phyloP scores from a whole-genome alignment of 805 yeast genomes.

The Monosporozyma unispora region DNA sequence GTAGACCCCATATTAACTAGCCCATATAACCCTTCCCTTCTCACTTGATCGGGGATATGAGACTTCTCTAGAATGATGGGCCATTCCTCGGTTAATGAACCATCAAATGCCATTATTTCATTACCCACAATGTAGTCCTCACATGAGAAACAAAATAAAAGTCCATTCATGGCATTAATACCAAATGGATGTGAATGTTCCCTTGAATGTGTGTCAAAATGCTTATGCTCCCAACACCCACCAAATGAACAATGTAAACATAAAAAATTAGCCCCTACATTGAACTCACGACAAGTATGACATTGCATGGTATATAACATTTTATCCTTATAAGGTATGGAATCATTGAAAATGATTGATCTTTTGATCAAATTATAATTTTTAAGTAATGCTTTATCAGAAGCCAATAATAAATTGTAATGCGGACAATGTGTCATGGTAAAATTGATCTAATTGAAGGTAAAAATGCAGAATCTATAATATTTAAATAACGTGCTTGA shows the following conservation, averaged over 20 bases:
- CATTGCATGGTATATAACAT: slow-evolving; percentile 21
- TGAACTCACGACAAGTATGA: slow-evolving; percentile 23
- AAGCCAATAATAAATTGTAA: slow-evolving; percentile 24
- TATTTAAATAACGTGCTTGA: neutral
- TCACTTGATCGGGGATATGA: slow-evolving; percentile 31
- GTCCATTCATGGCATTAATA: slow-evolving; percentile 59
- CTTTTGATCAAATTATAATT: slow-evolving; percentile 22
- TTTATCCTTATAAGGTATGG: slow-evolving; percentile 12
- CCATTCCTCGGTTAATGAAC: slow-evolving; percentile 22
- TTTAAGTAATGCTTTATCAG: slow-evolving; percentile 23
- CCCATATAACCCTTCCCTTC: slow-evolving; percentile 77
- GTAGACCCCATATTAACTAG: slow-evolving; percentile 93
- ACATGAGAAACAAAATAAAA: slow-evolving; percentile 74
- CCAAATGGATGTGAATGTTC: slow-evolving; percentile 47
- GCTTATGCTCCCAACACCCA: slow-evolving; percentile 52
- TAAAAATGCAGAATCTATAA: neutral
- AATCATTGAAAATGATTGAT: slow-evolving; percentile 13
- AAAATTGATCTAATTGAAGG: neutral
- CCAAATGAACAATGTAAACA: slow-evolving; percentile 73
- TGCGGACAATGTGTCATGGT: slow-evolving; percentile 27
- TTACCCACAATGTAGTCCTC: slow-evolving; percentile 59
- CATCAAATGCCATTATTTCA: slow-evolving; percentile 27
- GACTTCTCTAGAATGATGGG: slow-evolving; percentile 16
- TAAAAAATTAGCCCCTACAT: slow-evolving; percentile 38
- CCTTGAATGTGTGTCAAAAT: slow-evolving; percentile 41